Conservation (phyloP, 768 basidiomycete genomes). For the Calvatia gigantea region DNA sequence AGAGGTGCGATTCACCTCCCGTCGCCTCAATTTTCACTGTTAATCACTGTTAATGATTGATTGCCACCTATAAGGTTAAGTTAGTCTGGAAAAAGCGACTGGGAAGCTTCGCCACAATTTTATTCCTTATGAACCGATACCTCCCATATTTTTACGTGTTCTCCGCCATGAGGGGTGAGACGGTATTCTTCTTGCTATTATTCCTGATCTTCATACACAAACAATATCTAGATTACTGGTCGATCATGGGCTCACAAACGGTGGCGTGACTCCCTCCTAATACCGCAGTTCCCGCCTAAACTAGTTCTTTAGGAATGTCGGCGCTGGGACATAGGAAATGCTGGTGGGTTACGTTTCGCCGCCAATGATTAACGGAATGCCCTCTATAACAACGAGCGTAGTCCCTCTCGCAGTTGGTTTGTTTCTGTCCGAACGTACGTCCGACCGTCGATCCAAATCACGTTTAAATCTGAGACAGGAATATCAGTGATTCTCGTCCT, state of each 20-base stretch:
- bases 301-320: background rate
- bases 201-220: background rate
- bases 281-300: background rate
- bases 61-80: constrained; percentile 23
- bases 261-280: background rate
- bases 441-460: background rate
- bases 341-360: background rate
- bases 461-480: background rate
- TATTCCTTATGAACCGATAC: constrained; percentile 10
- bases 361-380: no score
- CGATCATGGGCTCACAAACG: background rate
- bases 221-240: background rate
- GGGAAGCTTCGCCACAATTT: background rate
- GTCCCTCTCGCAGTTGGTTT: background rate
- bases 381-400: background rate
- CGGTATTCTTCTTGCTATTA: no score
- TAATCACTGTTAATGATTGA: background rate
- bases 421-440: background rate
- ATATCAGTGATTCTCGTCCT: background rate
- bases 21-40: background rate
- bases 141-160: background rate
- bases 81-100: constrained; percentile 9
- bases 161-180: background rate
- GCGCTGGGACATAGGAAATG: background rate
- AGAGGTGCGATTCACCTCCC: background rate